Percentiles rank a stretch among this genome's conserved stretches.
Evolutionary conservation across 2,329 filamentous ascomycete genomes (phyloP).

Genomic region (Aspergillus sp.): DNA sequence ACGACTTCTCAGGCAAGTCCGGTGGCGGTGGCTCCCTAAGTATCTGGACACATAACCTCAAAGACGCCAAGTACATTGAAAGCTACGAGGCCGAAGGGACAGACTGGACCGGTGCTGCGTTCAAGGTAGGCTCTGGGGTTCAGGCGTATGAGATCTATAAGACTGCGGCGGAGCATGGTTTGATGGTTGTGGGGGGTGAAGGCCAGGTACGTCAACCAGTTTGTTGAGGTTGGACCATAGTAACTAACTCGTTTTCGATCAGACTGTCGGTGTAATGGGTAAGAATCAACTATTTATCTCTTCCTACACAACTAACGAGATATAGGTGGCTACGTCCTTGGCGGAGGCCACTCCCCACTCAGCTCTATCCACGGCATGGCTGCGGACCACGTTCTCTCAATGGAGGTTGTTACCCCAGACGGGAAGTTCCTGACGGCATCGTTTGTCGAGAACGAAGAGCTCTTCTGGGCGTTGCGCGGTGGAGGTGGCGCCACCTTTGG

Average conservation of each 20-base stretch:
- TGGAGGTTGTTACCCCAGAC: constrained; percentile 26
- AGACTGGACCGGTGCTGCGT: constrained; percentile 51
- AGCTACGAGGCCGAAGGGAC: constrained; percentile 32
- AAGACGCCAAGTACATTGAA: constrained; percentile 42
- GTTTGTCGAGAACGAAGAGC: constrained; percentile 48
- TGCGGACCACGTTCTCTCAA: constrained; percentile 27
- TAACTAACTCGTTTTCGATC: constrained; percentile 8
- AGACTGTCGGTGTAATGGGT: constrained; percentile 54
- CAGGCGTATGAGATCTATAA: constrained; percentile 50
- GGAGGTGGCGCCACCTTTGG: constrained; percentile 51
- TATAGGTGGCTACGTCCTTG: constrained; percentile 58
- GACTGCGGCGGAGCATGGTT: constrained; percentile 44
- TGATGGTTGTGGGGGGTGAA: constrained; percentile 55
- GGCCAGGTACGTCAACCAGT: neutral
- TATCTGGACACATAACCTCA: constrained; percentile 53
- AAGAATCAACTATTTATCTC: neutral
- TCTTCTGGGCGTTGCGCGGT: constrained; percentile 65
- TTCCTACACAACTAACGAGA: neutral
- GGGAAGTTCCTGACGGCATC: constrained; percentile 26
- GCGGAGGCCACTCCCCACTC: constrained; percentile 59
- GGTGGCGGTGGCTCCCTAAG: constrained; percentile 48
- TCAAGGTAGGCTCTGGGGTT: constrained; percentile 57
- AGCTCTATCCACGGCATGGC: constrained; percentile 55
- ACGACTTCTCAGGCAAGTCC: constrained; percentile 50
- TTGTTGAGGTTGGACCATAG: too few relatives aligned